Base-by-base conservation (phyloP, 495 filamentous ascomycete genomes). In the Aspergillus asperescens region DNA sequence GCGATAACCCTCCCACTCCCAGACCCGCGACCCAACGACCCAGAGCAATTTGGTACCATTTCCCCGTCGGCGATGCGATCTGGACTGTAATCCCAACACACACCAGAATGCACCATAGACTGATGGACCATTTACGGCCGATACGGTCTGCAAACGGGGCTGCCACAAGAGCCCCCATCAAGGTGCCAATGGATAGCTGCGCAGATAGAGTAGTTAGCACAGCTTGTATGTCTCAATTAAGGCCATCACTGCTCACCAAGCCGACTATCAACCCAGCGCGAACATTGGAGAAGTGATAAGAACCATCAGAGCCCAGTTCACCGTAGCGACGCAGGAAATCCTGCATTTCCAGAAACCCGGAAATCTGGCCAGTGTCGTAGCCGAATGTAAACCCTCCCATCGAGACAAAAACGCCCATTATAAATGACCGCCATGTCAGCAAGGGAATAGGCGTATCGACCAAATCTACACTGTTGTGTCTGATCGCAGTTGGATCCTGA, bases 1-100 rank as follows among this genome's bases (percentile, higher is more conserved):
- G 77, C 4, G 81, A 87, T 6, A 86, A 64, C 0, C 79, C 77
- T 22, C 85, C 86, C 13, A 90, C 84, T 10, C 85, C 85, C 13
- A 83, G 60, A 45, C 86, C 81, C 12, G 84, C 80, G 31, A 85
- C 71, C 65, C 67, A 74, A 40, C 78, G 71, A 24, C 78, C 78
- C 49, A 80, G 52, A 6, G 80, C 66, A 16, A 73, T 50, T 50
- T 80, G 75, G 38, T 77, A 74, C 78, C 78, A 81, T 37, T 73
- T 73, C 5, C 65, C 67, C 7, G 60, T 15, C 0, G 71, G 58
- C 4, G 84, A 76, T 7, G 84, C 78, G 50, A 81, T 81, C 51
- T 88, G 84, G 27, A 89, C 76, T 7, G 82, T 78, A 38, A 81
- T 74, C 24, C 86, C 86, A 38, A 84, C 65, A 31, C 73, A 80